Percentiles rank a stretch among this genome's conserved stretches.
These are phyloP conservation scores for Aspergillus sparsus DNA, from an alignment of 495 filamentous ascomycete species.

Conservation along the genomic window DNA sequence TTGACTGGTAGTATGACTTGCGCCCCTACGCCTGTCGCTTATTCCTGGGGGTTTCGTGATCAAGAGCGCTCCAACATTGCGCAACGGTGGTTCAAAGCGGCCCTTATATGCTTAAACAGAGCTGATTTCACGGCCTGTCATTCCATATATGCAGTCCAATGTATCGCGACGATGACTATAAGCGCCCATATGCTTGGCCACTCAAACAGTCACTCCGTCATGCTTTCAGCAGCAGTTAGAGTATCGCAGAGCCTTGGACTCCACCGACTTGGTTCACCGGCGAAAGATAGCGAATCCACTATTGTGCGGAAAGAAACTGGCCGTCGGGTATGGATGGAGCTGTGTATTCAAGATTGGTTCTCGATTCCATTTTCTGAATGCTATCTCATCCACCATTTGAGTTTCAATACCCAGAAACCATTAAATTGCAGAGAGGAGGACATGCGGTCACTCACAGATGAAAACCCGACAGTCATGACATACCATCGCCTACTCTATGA, in stretches of 20 bases:
- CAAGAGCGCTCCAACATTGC: slow-evolving; percentile 6
- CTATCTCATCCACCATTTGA: slow-evolving; percentile 46
- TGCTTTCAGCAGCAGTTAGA: slow-evolving; percentile 41
- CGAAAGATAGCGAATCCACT: slow-evolving; percentile 30
- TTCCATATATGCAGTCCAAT: slow-evolving; percentile 44
- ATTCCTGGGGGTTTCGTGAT: slow-evolving; percentile 11
- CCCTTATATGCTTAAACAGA: slow-evolving; percentile 4
- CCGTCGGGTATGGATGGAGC: slow-evolving; percentile 46
- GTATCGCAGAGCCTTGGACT: slow-evolving; percentile 43
- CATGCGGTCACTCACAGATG: slow-evolving; percentile 33
- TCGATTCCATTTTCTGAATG: slow-evolving; percentile 50
- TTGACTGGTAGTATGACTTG: slow-evolving; percentile 12
- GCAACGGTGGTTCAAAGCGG: slow-evolving; percentile 11
- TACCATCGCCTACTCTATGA: slow-evolving; percentile 42
- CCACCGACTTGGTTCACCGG: slow-evolving; percentile 35
- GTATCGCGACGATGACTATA: slow-evolving; percentile 47
- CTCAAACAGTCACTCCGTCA: slow-evolving; percentile 43
- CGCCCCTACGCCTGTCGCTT: slow-evolving; percentile 2
- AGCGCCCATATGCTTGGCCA: slow-evolving; percentile 50
- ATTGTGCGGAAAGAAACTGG: slow-evolving; percentile 42
- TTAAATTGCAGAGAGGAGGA: slow-evolving; percentile 45
- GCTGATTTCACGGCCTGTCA: slow-evolving; percentile 7
- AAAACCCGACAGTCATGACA: slow-evolving; percentile 41
- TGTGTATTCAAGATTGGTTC: slow-evolving; percentile 52
- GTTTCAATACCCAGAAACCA: slow-evolving; percentile 42